phyloP scores from a whole-genome alignment of 495 filamentous ascomycete genomes.

The Xylaria flabelliformis region DNA sequence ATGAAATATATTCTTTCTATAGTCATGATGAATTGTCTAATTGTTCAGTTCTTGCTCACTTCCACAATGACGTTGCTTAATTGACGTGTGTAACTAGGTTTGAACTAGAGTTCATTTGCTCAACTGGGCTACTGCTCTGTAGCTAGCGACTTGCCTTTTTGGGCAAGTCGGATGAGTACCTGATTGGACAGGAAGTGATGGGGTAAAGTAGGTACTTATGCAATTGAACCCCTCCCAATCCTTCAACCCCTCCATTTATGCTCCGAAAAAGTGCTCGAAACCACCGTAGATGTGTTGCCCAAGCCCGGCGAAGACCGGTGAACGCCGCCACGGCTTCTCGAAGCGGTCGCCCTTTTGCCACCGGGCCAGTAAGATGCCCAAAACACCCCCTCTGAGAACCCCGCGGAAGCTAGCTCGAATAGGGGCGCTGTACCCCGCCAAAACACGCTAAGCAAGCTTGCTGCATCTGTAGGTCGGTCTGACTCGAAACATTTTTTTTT shows the following conservation, averaged over 20 bases:
- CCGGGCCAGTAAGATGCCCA: background rate
- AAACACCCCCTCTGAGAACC: background rate
- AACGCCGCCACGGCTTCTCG: background rate
- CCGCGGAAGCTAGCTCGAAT: background rate
- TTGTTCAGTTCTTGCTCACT: background rate
- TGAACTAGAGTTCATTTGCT: background rate
- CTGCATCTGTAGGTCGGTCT: conserved; percentile 11
- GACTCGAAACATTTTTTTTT: conserved; percentile 21
- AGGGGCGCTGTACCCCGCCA: conserved; percentile 11
- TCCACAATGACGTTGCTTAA: background rate
- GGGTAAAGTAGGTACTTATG: background rate
- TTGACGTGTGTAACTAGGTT: background rate
- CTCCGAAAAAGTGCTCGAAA: background rate
- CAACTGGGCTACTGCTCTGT: background rate
- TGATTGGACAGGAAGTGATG: conserved; percentile 20
- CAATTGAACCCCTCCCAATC: background rate
- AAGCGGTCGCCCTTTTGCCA: background rate
- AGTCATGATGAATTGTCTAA: background rate
- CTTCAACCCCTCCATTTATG: background rate
- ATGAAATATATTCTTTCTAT: background rate
- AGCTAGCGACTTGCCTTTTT: conserved; percentile 22
- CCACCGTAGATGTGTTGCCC: background rate
- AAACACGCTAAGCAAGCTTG: conserved; percentile 1
- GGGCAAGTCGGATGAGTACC: background rate
- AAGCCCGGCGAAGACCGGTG: conserved; percentile 8